Conservation (phyloP, 345 rosid species). For the Draba incana region DNA sequence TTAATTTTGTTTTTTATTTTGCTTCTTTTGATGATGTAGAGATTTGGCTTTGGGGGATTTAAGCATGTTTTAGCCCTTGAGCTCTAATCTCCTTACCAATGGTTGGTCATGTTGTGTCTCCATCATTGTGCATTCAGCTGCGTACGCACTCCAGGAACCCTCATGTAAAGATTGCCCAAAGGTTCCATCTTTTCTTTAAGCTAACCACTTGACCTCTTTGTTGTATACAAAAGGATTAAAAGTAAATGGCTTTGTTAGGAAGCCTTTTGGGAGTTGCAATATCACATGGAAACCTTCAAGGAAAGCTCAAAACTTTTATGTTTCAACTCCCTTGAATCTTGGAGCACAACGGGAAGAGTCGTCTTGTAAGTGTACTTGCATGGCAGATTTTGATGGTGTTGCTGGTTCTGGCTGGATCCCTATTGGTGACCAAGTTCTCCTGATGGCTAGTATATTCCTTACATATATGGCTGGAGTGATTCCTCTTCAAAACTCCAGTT, state of each 20-base stretch:
- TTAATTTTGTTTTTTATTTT: not conserved
- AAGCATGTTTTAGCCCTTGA: slow-evolving; percentile 45
- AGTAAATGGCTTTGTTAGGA: slow-evolving; percentile 43
- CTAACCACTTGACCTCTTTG: not conserved
- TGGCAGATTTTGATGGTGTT: slow-evolving; percentile 55
- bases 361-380: slow-evolving; percentile 47
- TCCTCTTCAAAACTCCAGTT: slow-evolving; percentile 52
- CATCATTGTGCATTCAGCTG: slow-evolving; percentile 50
- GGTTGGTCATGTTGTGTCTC: slow-evolving; percentile 55
- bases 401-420: slow-evolving; percentile 59
- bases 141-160: slow-evolving; percentile 40
- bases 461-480: slow-evolving; percentile 84
- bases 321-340: slow-evolving; percentile 39
- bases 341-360: slow-evolving; percentile 35
- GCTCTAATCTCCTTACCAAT: slow-evolving; percentile 36
- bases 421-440: slow-evolving; percentile 70
- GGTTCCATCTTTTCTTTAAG: slow-evolving; percentile 30
- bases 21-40: slow-evolving; percentile 6
- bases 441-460: slow-evolving; percentile 71
- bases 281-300: slow-evolving; percentile 34
- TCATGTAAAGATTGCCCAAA: slow-evolving; percentile 38
- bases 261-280: slow-evolving; percentile 44
- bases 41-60: slow-evolving; percentile 4
- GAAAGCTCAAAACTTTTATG: slow-evolving; percentile 32
- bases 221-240: not conserved